phyloP scores from a whole-genome alignment of 495 filamentous ascomycete species.

The Oidiodendron maius region DNA sequence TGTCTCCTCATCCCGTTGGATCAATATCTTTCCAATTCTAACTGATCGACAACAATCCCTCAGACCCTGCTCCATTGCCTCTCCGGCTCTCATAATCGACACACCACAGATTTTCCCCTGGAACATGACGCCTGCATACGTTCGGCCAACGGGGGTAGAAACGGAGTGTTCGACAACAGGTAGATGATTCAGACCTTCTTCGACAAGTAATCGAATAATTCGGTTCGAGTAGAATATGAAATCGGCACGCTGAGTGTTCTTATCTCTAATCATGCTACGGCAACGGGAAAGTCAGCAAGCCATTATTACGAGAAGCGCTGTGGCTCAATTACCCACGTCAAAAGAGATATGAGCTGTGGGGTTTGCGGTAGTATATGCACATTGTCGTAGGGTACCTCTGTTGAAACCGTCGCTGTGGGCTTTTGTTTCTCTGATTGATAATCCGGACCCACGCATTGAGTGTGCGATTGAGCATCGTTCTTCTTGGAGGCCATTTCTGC shows the following conservation, averaged over 20 bases:
- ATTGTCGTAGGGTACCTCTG: constrained; percentile 72
- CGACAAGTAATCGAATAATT: constrained; percentile 95
- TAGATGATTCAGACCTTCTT: constrained; percentile 95
- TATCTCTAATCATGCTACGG: constrained; percentile 87
- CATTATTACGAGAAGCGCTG: constrained; percentile 1
- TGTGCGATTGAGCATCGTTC: constrained; percentile 7
- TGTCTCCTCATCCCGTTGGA: constrained; percentile 95
- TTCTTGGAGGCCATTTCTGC: constrained; percentile 15
- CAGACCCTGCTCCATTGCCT: constrained; percentile 96
- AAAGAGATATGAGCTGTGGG: constrained; percentile 89
- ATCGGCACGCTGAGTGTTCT: constrained; percentile 80
- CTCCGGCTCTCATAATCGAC: constrained; percentile 95
- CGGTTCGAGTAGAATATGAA: constrained; percentile 99
- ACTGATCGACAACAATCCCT: constrained; percentile 95
- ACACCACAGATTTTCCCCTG: constrained; percentile 98
- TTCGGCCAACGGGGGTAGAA: constrained; percentile 81
- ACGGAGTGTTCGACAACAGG: constrained; percentile 83
- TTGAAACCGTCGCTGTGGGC: constrained; percentile 86
- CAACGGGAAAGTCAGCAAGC: constrained; percentile 10
- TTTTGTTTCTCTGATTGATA: constrained; percentile 70
- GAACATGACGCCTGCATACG: constrained; percentile 90
- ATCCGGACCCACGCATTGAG: constrained; percentile 60
- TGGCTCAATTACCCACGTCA: constrained; percentile 66
- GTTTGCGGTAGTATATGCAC: constrained; percentile 89
- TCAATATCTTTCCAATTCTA: constrained; percentile 95